phyloP scores from a whole-genome alignment of 331 rosid species.

The Ulmus americana region DNA sequence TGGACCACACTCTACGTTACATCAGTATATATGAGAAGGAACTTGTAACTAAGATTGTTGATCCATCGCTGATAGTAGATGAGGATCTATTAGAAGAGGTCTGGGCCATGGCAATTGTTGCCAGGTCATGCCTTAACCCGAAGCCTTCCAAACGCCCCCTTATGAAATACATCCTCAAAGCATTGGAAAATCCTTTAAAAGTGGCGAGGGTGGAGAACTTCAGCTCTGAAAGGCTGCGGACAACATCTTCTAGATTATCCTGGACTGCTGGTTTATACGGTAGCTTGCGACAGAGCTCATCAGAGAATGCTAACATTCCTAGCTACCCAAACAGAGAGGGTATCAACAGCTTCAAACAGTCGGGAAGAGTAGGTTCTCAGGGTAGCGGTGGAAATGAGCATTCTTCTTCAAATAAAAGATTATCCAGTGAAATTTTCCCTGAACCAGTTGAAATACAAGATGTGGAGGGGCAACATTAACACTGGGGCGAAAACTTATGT shows the following conservation, averaged over 20 bases:
- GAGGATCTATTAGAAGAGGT: conserved; percentile 91
- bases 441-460: conserved; percentile 77
- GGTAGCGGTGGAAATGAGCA: conserved; percentile 65
- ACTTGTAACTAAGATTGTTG: conserved; percentile 55
- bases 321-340: conserved; percentile 42
- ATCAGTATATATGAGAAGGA: conserved; percentile 68
- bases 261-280: conserved; percentile 80
- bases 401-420: conserved; percentile 69
- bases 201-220: conserved; percentile 70
- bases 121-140: conserved; percentile 81
- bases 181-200: conserved; percentile 90
- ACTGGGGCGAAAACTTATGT: conserved; percentile 8
- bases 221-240: conserved; percentile 66
- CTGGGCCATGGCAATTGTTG: conserved; percentile 93
- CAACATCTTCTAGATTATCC: conserved; percentile 70
- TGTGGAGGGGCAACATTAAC: conserved; percentile 44
- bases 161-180: conserved; percentile 74
- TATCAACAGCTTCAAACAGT: conserved; percentile 45
- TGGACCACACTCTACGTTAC: conserved; percentile 51
- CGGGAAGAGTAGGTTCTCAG: conserved; percentile 61
- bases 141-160: conserved; percentile 73
- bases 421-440: conserved; percentile 79
- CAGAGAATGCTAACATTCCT: conserved; percentile 47
- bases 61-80: conserved; percentile 70
- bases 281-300: conserved; percentile 88